These are phyloP conservation scores for Pseudonitzschia multistriata DNA, from an alignment of 108 stramenopile species.

Conservation along the genomic window DNA sequence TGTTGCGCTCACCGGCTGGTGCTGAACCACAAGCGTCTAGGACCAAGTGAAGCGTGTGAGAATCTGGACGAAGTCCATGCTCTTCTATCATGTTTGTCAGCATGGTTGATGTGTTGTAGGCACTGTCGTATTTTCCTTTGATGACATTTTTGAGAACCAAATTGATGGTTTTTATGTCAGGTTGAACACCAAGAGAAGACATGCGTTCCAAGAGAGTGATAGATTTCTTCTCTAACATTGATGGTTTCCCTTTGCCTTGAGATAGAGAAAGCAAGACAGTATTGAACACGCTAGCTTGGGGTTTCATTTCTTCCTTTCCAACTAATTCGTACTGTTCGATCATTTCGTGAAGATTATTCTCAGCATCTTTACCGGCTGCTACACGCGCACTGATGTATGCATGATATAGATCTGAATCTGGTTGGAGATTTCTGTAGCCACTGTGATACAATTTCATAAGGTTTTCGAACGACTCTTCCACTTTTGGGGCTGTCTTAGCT, in stretches of 20 bases:
- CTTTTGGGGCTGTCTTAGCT: constrained; percentile 13
- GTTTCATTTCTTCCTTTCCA: constrained; percentile 24
- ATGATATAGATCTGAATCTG: constrained; percentile 25
- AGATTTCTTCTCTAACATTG: background rate
- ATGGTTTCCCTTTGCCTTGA: constrained; percentile 1
- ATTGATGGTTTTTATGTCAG: constrained; percentile 28
- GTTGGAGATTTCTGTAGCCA: constrained; percentile 26
- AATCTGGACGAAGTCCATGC: constrained; percentile 21
- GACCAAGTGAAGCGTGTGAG: constrained; percentile 14
- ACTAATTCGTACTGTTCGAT: constrained; percentile 12
- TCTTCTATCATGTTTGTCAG: constrained; percentile 8
- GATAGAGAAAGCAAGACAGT: constrained; percentile 14
- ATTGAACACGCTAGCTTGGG: constrained; percentile 31
- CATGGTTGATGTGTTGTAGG: constrained; percentile 3
- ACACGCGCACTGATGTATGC: constrained; percentile 14
- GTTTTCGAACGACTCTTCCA: constrained; percentile 12
- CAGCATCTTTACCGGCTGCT: constrained; percentile 2
- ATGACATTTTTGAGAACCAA: constrained; percentile 20
- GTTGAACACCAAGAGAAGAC: constrained; percentile 19
- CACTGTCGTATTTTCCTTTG: constrained; percentile 17
- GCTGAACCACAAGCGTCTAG: constrained; percentile 31
- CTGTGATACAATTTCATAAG: constrained; percentile 16
- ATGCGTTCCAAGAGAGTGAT: constrained; percentile 24
- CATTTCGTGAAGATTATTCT: constrained; percentile 23
- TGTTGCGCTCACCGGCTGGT: constrained; percentile 10